Conservation (phyloP, 495 filamentous ascomycete genomes). For the Podospora conica region DNA sequence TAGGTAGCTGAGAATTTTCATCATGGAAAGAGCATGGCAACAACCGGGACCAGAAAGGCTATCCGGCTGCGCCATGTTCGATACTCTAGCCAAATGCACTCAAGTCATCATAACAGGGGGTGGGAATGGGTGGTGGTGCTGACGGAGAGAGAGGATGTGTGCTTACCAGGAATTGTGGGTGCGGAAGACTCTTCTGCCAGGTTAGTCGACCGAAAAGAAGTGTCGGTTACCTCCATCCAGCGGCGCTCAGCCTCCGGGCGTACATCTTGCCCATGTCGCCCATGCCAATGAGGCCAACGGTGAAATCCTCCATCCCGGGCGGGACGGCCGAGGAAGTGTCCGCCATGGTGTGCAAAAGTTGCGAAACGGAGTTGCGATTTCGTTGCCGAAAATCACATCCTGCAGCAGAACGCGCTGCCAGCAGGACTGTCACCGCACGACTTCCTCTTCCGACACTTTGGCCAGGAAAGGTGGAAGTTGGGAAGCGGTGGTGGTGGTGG, state of each 20-base stretch:
- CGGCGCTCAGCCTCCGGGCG: conserved; percentile 72
- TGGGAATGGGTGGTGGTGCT: conserved; percentile 6
- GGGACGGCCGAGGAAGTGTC: conserved; percentile 9
- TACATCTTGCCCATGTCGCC: conserved; percentile 99
- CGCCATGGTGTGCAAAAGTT: conserved; percentile 15
- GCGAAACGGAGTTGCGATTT: neutral
- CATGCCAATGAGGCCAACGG: conserved; percentile 94
- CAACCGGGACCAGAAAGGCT: conserved; percentile 35
- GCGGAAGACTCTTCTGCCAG: neutral
- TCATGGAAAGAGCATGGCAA: conserved; percentile 63
- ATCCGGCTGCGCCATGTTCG: conserved; percentile 39
- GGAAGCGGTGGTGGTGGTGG: neutral
- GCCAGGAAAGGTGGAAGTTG: neutral
- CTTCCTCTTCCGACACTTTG: neutral
- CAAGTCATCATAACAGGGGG: conserved; percentile 80
- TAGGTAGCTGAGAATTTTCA: conserved; percentile 98
- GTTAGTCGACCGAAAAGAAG: conserved; percentile 2
- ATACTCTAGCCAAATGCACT: conserved; percentile 99
- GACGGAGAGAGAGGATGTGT: neutral
- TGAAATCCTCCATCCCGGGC: conserved; percentile 53
- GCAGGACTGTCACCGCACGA: neutral
- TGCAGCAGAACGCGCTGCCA: neutral
- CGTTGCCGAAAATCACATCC: conserved; percentile 13
- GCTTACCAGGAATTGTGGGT: conserved; percentile 15
- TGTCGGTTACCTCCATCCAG: conserved; percentile 83